Base-by-base conservation (phyloP, 306 rosid genomes). In the Hippophae rhamnoides region DNA sequence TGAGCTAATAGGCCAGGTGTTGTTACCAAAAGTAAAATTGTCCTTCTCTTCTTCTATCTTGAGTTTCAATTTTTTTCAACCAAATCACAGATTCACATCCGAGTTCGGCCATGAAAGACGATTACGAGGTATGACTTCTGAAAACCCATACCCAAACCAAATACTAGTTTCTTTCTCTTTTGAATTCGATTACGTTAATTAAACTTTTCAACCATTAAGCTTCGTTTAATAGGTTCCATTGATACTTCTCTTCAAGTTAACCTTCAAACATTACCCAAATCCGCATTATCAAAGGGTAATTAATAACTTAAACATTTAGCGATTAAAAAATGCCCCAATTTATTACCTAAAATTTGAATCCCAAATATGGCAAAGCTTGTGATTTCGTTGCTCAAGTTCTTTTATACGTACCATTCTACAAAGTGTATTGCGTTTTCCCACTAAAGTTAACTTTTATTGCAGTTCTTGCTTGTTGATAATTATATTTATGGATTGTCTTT, bases 81-180 rank as follows among this genome's bases (percentile, higher is more conserved):
- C 23, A 18, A 18, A 0, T 0, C 7, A n/a, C 38, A 31, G 38
- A 31, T 31, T 31, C 38, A 31, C 38, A 31, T 2, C 38, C 3
- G 38, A 31, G 38, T 31, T 31, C 38, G 38, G 5, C 38, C 38
- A 31, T 31, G 38, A 31, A 18, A 18, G 83, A 78, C 18, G 89
- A 78, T 63, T 72, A 69, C 72, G 87, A 81, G 95, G 95, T 87
- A 41, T 47, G 41, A 3, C 57, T 38, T 50, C 41, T 50, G 8
- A 1, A 49, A 10, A 10, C 25, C 49, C 10, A 43, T 41, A 11
- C 31, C 38, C 25, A 13, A 25, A 13, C 38, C 25, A 13, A 25
- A 13, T 26, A 1, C 13, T 9, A 13, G 46, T 41, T 5, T 44
- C 31, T 25, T 0, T 2, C 43, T 42, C 12, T 50, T 57, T 13